These are phyloP conservation scores for Priceomyces carsonii DNA, from an alignment of 805 yeast species.

Conservation along the genomic window DNA sequence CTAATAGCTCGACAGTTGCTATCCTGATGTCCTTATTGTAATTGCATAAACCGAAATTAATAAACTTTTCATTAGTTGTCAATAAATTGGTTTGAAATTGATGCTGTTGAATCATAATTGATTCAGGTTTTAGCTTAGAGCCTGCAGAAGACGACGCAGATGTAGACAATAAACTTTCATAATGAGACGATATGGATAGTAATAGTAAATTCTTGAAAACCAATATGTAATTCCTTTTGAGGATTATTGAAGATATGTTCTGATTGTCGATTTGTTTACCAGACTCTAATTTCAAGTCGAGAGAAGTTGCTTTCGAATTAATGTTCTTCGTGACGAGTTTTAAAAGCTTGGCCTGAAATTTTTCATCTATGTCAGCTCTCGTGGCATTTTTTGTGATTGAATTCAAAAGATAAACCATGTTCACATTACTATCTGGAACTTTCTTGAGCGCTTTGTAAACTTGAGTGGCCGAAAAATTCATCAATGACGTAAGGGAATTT, in stretches of 20 bases:
- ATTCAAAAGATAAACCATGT: slow-evolving; percentile 31
- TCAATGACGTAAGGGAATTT: slow-evolving; percentile 34
- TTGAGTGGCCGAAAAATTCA: slow-evolving; percentile 33
- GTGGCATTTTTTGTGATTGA: slow-evolving; percentile 35
- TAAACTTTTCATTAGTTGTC: slow-evolving; percentile 27
- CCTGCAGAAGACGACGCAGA: slow-evolving; percentile 38
- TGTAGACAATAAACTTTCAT: slow-evolving; percentile 35
- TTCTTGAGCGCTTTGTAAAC: slow-evolving; percentile 42
- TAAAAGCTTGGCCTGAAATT: slow-evolving; percentile 34
- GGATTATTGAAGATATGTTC: slow-evolving; percentile 18
- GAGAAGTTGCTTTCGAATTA: slow-evolving; percentile 17
- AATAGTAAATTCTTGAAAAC: slow-evolving; percentile 33
- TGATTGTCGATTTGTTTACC: slow-evolving; percentile 14
- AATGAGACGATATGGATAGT: slow-evolving; percentile 34
- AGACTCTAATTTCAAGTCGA: slow-evolving; percentile 13
- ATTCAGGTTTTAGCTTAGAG: slow-evolving; percentile 43
- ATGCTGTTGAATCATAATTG: slow-evolving; percentile 41
- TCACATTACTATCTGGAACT: slow-evolving; percentile 22
- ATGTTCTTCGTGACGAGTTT: slow-evolving; percentile 33
- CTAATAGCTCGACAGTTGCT: slow-evolving; percentile 36
- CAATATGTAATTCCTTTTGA: slow-evolving; percentile 33
- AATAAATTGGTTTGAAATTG: slow-evolving; percentile 34
- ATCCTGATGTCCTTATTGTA: slow-evolving; percentile 35
- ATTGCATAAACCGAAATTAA: slow-evolving; percentile 31
- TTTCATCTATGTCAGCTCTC: slow-evolving; percentile 41